Evolutionary conservation across 164 flowering plant genomes (phyloP).

Genomic region (Tetracentron sinense): DNA sequence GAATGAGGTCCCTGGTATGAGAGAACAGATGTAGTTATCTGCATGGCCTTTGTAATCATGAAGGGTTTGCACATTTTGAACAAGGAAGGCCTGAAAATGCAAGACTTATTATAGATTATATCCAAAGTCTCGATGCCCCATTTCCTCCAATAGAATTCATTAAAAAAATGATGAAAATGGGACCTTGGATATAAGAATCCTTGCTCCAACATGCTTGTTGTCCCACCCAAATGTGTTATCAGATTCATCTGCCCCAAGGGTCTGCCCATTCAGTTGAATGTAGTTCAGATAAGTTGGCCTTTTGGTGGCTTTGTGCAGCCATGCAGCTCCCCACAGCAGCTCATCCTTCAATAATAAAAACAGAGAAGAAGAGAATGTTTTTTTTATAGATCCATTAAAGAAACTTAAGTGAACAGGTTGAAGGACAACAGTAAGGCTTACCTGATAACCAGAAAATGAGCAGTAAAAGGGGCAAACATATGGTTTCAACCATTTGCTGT

Average conservation of each 20-base stretch:
- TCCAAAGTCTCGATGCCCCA: neutral
- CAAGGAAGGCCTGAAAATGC: constrained; percentile 46
- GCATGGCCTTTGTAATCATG: constrained; percentile 59
- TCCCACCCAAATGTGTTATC: constrained; percentile 68
- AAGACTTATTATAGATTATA: neutral
- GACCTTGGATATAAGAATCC: constrained; percentile 64
- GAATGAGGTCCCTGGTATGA: constrained; percentile 31
- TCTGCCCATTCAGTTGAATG: constrained; percentile 52
- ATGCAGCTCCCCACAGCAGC: constrained; percentile 73
- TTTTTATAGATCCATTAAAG: too few species aligned
- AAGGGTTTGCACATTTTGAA: constrained; percentile 44
- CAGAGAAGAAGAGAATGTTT: too few species aligned
- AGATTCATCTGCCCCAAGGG: constrained; percentile 48
- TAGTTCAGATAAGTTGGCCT: constrained; percentile 44
- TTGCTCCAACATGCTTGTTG: constrained; percentile 68
- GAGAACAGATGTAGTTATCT: constrained; percentile 54
- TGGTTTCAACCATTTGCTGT: constrained; percentile 59
- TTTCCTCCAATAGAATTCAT: neutral
- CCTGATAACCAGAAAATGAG: constrained; percentile 84
- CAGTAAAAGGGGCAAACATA: constrained; percentile 87
- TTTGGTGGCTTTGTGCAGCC: constrained; percentile 61
- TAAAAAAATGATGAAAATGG: neutral
- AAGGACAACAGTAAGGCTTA: constrained; percentile 10
- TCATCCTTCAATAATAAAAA: constrained; percentile 48
- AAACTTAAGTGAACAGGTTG: too few species aligned